Evolutionary conservation across 176 grass and related monocot species (phyloP).

Genomic region (Hyparrhenia diplandra): DNA sequence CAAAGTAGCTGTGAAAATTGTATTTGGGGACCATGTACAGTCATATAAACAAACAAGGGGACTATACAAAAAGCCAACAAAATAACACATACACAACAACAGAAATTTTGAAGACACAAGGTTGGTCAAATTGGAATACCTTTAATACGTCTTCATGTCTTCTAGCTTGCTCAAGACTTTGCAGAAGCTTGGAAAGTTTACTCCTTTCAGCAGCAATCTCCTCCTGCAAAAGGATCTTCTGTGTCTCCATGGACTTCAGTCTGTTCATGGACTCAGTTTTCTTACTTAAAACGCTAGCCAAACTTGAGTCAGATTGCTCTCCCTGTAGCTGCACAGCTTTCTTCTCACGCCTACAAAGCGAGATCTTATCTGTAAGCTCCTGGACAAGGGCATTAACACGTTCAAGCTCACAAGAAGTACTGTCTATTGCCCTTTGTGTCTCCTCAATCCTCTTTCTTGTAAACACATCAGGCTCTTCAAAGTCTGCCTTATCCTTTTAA

Average conservation of each 20-base stretch:
- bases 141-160: not conserved
- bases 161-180: conserved; percentile 28
- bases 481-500: conserved; percentile 14
- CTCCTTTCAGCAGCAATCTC: conserved; percentile 31
- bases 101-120: conserved; percentile 4
- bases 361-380: conserved; percentile 25
- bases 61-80: not conserved
- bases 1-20: not conserved
- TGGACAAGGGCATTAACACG: conserved; percentile 12
- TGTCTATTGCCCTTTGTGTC: conserved; percentile 31
- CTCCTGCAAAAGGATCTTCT: conserved; percentile 35
- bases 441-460: conserved; percentile 28
- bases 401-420: conserved; percentile 26
- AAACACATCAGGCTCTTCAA: conserved; percentile 23
- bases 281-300: conserved; percentile 27
- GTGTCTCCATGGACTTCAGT: conserved; percentile 24
- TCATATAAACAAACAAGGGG: not conserved
- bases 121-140: conserved; percentile 11
- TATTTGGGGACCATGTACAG: not conserved
- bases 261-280: not conserved
- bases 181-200: conserved; percentile 20
- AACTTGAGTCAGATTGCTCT: conserved; percentile 8
- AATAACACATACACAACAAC: not conserved
- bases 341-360: conserved; percentile 17
- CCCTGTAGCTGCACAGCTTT: conserved; percentile 20